Evolutionary conservation across 179 eudicot species (phyloP).

Genomic region (Carnegiea gigantea): DNA sequence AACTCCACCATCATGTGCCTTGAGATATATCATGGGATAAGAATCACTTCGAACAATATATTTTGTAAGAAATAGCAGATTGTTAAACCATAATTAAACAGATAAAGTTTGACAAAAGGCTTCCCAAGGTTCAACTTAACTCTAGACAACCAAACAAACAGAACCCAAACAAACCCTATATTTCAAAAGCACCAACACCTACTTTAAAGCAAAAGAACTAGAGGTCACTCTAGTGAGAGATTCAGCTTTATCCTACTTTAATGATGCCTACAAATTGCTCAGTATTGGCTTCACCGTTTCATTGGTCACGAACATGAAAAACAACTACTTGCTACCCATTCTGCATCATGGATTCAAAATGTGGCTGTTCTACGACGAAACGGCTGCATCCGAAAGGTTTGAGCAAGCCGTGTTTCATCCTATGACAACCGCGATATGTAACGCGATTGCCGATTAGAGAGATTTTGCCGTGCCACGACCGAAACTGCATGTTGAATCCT

Average conservation of each 20-base stretch:
- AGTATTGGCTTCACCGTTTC: not conserved
- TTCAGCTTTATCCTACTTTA: not conserved
- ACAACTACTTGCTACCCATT: not conserved
- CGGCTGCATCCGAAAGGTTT: too few relatives aligned
- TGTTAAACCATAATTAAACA: not conserved
- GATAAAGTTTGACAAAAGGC: conserved; percentile 12
- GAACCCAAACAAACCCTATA: not conserved
- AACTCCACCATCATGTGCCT: conserved; percentile 99
- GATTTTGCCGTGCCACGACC: too few relatives aligned
- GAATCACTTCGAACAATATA: conserved; percentile 8
- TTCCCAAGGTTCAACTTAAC: conserved; percentile 6
- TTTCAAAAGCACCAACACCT: not conserved
- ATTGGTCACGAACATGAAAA: not conserved
- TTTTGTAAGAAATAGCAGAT: not conserved
- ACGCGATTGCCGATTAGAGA: too few relatives aligned
- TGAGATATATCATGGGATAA: conserved; percentile 20
- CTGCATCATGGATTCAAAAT: too few relatives aligned
- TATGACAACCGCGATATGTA: too few relatives aligned
- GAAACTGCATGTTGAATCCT: too few relatives aligned
- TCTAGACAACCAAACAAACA: not conserved
- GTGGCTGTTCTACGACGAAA: too few relatives aligned
- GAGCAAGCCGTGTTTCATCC: too few relatives aligned
- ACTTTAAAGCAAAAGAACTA: not conserved
- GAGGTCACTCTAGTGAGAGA: too few relatives aligned
- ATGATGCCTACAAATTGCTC: not conserved